A percentile compares a stretch with the other conserved stretches of the same genome.
These are phyloP conservation scores for Dictyophora rubrovolvata DNA, from an alignment of 768 basidiomycete genomes.

Conservation along the genomic window DNA sequence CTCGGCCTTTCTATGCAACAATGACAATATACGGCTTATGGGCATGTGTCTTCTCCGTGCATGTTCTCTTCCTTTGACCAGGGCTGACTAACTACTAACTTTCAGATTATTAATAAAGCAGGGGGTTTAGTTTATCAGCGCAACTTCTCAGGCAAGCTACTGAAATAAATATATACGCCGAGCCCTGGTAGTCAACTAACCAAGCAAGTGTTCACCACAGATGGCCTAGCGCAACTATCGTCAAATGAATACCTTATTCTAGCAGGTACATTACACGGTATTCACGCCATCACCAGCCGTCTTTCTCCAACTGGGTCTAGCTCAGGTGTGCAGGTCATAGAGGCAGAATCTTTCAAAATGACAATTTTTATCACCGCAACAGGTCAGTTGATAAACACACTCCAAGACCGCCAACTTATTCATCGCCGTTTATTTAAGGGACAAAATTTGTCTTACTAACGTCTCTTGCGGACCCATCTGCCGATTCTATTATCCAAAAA, in stretches of 20 bases:
- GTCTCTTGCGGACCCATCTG: constrained; percentile 61
- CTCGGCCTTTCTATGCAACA: not conserved
- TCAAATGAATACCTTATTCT: constrained; percentile 94
- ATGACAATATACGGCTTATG: constrained; percentile 81
- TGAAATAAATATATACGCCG: not conserved
- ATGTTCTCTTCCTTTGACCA: not conserved
- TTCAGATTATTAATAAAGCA: constrained; percentile 93
- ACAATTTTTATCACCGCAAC: constrained; percentile 84
- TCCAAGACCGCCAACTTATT: not conserved
- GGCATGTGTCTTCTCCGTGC: constrained; percentile 38
- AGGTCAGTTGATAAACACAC: constrained; percentile 38
- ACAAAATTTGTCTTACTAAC: constrained; percentile 94
- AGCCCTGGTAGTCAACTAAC: not conserved
- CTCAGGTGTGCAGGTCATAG: constrained; percentile 91
- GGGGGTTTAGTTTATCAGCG: constrained; percentile 93
- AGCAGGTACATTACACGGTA: constrained; percentile 93
- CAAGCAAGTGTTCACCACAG: constrained; percentile 29
- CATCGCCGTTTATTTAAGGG: constrained; percentile 45
- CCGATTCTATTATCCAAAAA: constrained; percentile 65
- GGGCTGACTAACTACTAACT: constrained; percentile 7
- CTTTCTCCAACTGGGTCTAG: constrained; percentile 74
- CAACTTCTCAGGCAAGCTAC: constrained; percentile 68
- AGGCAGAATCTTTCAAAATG: constrained; percentile 93
- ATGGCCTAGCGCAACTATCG: constrained; percentile 81
- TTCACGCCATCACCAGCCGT: constrained; percentile 94